Percentiles rank a stretch among this genome's conserved stretches.
phyloP scores from a whole-genome alignment of 2,329 filamentous ascomycete species.

The Exophiala oligosperma region DNA sequence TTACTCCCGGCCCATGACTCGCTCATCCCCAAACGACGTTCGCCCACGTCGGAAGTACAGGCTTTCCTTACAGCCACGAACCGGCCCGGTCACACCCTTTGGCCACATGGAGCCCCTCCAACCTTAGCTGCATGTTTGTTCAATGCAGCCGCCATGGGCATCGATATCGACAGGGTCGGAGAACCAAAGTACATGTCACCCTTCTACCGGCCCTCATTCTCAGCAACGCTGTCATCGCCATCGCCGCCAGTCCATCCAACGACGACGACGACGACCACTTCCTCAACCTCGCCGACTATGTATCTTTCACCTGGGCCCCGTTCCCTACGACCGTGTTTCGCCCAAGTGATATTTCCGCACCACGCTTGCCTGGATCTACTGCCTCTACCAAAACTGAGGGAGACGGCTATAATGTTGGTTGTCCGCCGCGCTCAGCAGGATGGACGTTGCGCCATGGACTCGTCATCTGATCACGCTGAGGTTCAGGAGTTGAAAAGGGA shows the following conservation, averaged over 20 bases:
- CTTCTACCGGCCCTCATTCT: constrained; percentile 8
- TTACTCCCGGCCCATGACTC: constrained; percentile 4
- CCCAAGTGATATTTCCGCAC: constrained; percentile 10
- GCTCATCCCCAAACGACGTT: constrained; percentile 1
- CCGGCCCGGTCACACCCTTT: constrained; percentile 1
- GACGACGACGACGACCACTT: not conserved
- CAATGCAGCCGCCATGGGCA: constrained; percentile 8
- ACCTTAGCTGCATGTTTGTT: constrained; percentile 12
- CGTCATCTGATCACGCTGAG: not conserved
- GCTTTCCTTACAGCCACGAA: not conserved
- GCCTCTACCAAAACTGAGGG: constrained; percentile 8
- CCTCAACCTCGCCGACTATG: not conserved
- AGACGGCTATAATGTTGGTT: constrained; percentile 9
- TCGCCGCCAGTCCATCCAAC: not conserved
- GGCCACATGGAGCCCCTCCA: constrained; percentile 9
- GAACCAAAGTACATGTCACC: constrained; percentile 12
- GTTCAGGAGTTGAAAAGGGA: constrained; percentile 13
- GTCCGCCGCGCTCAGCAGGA: constrained; percentile 3
- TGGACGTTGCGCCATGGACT: not conserved
- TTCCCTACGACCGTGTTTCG: constrained; percentile 8
- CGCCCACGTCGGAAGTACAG: not conserved
- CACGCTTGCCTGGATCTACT: constrained; percentile 12
- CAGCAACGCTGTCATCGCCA: not conserved
- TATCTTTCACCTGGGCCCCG: not conserved
- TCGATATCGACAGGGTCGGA: constrained; percentile 11